Percentiles rank a stretch among this genome's conserved stretches.
Conservation (phyloP, 768 basidiomycete genomes). For the Lactarius hatsudake region DNA sequence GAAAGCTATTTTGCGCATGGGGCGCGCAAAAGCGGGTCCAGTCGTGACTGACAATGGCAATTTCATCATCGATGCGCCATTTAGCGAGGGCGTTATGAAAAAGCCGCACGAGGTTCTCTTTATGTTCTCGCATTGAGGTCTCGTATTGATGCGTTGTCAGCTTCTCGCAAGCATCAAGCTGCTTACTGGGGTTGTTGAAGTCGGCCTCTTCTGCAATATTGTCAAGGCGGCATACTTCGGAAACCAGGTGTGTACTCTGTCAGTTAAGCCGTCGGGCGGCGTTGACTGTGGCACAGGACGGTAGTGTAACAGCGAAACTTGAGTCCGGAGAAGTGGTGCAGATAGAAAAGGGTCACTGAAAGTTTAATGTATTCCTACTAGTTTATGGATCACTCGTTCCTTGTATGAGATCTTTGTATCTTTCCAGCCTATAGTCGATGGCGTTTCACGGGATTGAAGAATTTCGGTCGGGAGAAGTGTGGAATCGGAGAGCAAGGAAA, state of each 20-base stretch:
- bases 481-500: not conserved
- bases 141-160: constrained; percentile 38
- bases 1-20: constrained; percentile 86
- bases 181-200: constrained; percentile 98
- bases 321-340: constrained; percentile 12
- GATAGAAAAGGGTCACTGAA: constrained; percentile 11
- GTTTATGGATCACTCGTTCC: not conserved
- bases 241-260: constrained; percentile 54
- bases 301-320: constrained; percentile 15
- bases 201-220: constrained; percentile 93
- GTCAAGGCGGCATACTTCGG: constrained; percentile 97
- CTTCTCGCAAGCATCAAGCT: constrained; percentile 82
- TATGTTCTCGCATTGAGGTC: constrained; percentile 38
- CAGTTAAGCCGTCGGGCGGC: not conserved
- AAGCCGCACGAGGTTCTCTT: constrained; percentile 49
- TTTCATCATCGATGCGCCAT: constrained; percentile 96
- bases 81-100: constrained; percentile 60
- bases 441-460: not conserved
- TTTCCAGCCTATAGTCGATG: constrained; percentile 8
- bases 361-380: constrained; percentile 5
- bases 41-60: constrained; percentile 97
- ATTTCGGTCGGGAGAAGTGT: constrained; percentile 1
- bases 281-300: constrained; percentile 16
- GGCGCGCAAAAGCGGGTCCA: constrained; percentile 88
- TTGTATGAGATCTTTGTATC: not conserved